Conservation (phyloP, 768 basidiomycete genomes). For the Lyophyllum shimeji region DNA sequence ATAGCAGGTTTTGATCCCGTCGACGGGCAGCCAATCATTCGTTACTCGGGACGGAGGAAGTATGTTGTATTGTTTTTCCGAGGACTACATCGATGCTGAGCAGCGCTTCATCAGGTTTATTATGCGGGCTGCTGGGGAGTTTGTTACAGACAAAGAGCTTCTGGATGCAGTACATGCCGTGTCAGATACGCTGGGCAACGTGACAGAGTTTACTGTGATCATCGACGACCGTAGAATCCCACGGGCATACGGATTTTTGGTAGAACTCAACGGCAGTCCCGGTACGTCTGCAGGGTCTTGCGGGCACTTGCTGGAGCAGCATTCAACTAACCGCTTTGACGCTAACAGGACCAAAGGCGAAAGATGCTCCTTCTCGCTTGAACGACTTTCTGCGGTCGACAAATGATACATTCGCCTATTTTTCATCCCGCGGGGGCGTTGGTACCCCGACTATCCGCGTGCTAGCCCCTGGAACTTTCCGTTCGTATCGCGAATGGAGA, state of each 20-base stretch:
- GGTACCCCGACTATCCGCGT: slow-evolving; percentile 10
- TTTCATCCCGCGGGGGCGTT: not conserved
- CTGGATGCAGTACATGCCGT: slow-evolving; percentile 5
- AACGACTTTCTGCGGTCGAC: slow-evolving; percentile 1
- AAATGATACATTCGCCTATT: slow-evolving; percentile 5
- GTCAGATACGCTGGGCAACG: slow-evolving; percentile 4
- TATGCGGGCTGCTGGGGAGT: slow-evolving; percentile 12
- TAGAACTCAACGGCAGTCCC: slow-evolving; percentile 8
- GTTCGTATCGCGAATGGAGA: slow-evolving; percentile 16
- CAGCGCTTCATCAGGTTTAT: slow-evolving; percentile 1
- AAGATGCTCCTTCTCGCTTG: not conserved
- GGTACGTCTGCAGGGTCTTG: not conserved
- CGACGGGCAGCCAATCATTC: slow-evolving; percentile 8
- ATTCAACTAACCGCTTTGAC: too few species aligned
- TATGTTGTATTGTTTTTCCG: not conserved
- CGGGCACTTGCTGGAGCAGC: not conserved
- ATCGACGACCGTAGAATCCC: slow-evolving; percentile 12
- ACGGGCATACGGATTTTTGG: slow-evolving; percentile 10
- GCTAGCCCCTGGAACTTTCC: slow-evolving; percentile 14
- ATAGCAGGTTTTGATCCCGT: slow-evolving; percentile 5
- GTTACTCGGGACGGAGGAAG: slow-evolving; percentile 8
- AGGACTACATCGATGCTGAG: too few species aligned
- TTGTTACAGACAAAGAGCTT: slow-evolving; percentile 11
- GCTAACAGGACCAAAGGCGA: not conserved
- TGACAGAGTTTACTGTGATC: slow-evolving; percentile 14